Base-by-base conservation (phyloP, 1,139 yeast species). In the Pichia sp. region DNA sequence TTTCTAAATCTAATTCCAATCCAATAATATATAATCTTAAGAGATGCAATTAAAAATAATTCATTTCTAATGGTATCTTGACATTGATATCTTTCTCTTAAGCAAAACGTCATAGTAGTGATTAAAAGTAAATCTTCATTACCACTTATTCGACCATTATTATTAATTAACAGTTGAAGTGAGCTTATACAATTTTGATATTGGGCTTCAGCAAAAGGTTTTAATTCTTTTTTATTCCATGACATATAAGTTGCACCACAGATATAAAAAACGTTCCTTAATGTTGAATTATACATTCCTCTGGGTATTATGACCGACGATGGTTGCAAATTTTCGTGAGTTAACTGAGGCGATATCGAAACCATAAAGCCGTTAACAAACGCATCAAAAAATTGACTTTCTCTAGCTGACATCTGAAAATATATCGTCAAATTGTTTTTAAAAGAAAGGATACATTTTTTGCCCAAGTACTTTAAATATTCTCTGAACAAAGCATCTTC, bases 331-430 rank as follows among this genome's bases (percentile, higher is more conserved):
- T 27, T 37, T 35, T 36, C 32, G 23, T 40, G 40, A 1, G 38
- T 24, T 23, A 38, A 16, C 7, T 38, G 39, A 3, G 42, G 35
- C 23, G 45, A 33, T 8, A 67, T 55, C 6, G 66, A 55, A 2
- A 63, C 64, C 47, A 70, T 62, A 48, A 67, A 69, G 2, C 65
- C 64, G 41, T 62, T 60, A 9, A 63, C 58, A 48, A 69, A 67
- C 2, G 64, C 64, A 47, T 65, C 61, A 33, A 61, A 52, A 29
- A 62, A 49, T 43, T 53, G 53, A 1, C 55, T 26, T 36, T 63
- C 63, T 16, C 62, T 58, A 7, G 29, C 43, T 4, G 49, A 41
- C 37, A 34, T 29, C 6, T 32, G 11, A n/a, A 31, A 16, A 16
- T 24, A 10, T 20, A 24, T n/a, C 20, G 12, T 26, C 9, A 12